Percentiles rank a stretch among this genome's conserved stretches.
These are phyloP conservation scores for Xylaria sp. DNA, from an alignment of 2,329 filamentous ascomycete genomes.

Conservation along the genomic window DNA sequence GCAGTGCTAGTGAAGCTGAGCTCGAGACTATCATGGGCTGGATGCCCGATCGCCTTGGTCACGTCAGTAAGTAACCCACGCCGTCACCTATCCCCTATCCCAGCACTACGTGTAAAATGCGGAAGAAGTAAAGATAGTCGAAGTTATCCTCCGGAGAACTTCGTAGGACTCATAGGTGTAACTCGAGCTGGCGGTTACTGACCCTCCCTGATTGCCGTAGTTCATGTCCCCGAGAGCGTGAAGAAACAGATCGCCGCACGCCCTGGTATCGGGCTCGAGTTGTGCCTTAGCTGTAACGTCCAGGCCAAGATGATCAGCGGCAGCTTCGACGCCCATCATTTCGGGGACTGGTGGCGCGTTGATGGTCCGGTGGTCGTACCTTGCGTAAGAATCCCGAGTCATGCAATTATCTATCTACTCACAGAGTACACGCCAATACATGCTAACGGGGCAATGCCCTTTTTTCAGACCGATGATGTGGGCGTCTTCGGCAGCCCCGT, in stretches of 20 bases:
- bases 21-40: slow-evolving; percentile 72
- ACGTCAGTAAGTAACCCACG: slow-evolving; percentile 63
- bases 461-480: slow-evolving; percentile 80
- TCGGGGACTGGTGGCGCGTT: slow-evolving; percentile 74
- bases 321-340: slow-evolving; percentile 76
- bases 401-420: not conserved
- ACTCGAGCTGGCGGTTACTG: not conserved
- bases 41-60: slow-evolving; percentile 75
- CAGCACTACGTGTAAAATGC: too few species aligned
- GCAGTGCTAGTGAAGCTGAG: slow-evolving; percentile 67
- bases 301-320: slow-evolving; percentile 77
- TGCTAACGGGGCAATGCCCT: slow-evolving; percentile 7
- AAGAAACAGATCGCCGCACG: slow-evolving; percentile 61
- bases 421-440: not conserved
- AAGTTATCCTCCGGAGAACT: not conserved
- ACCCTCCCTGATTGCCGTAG: not conserved
- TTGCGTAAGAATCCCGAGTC: slow-evolving; percentile 64
- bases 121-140: too few species aligned
- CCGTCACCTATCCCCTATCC: not conserved
- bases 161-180: not conserved
- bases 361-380: slow-evolving; percentile 70
- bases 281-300: slow-evolving; percentile 85
- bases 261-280: slow-evolving; percentile 72
- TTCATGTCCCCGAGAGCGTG: slow-evolving; percentile 61
- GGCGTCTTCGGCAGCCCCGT: slow-evolving; percentile 81